Base-by-base conservation (phyloP, 768 basidiomycete genomes). In the Lentinula guzmanii region DNA sequence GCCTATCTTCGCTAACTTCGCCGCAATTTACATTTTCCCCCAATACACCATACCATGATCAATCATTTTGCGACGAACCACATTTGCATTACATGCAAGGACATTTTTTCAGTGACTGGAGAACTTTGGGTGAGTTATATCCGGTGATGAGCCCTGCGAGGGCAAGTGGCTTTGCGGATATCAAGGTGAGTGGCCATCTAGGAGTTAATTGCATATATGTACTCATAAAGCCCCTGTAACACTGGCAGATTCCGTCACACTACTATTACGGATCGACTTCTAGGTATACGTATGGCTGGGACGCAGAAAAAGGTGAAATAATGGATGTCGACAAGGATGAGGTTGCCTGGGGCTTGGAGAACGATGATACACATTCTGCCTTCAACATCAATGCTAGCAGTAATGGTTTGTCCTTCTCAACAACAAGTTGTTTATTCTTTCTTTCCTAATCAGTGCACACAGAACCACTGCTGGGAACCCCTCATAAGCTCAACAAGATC, bases 141-240 rank as follows among this genome's bases (percentile, higher is more conserved):
- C 97, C 97, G 5, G 84, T 99, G 31, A 91, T 99, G 74, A 95
- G 93, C 2, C 95, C 96, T 2, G 91, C 94, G 0, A 93, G 90
- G 68, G 86, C 89, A 0, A 77, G 77, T 42, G 94, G 96, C 0
- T 98, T 89, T 70, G 75, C 85, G 65, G 97, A 98, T 70, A 91
- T 99, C 65, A 80, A 91, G 50, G 50, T 52, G 21, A 52, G 50
- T 52, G 21, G 28, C 28, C 10, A 11, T 21, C 0, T 31, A 10
- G 5, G 11, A 5, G 2, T 13, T 13, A 2, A 39, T 39, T 8
- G 37, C 9, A 39, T 39, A 8, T 13, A 13, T 8, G 13, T 13
- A 3, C 9, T 39, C 37, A 39, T 39, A 39, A 28, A 28, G 28
- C 28, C 28, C 28, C 28, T 28, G 28, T 28, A 28, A 28, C 28